These are phyloP conservation scores for Umbelopsis sp. DNA, from an alignment of 192 early-diverging fungal species.

Conservation along the genomic window DNA sequence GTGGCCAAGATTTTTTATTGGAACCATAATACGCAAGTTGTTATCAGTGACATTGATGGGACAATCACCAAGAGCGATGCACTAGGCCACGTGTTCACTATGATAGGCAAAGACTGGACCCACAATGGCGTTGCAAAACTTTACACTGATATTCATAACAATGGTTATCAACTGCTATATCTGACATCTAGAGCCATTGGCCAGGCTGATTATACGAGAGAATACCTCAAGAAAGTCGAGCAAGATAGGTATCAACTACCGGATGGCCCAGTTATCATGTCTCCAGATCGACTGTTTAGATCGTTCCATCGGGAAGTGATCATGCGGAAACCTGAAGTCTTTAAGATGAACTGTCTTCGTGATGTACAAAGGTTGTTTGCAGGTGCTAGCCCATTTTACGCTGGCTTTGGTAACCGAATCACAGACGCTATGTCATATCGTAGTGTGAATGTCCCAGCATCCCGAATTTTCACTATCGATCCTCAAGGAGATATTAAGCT, in stretches of 20 bases:
- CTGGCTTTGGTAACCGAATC: slow-evolving; percentile 97
- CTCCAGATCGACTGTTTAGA: slow-evolving; percentile 90
- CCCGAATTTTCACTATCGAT: slow-evolving; percentile 97
- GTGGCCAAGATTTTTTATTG: slow-evolving; percentile 89
- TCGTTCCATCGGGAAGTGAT: slow-evolving; percentile 96
- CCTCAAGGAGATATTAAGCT: slow-evolving; percentile 87
- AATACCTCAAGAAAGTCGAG: slow-evolving; percentile 88
- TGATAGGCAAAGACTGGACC: slow-evolving; percentile 98
- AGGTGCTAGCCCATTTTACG: slow-evolving; percentile 85
- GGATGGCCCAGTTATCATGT: slow-evolving; percentile 94
- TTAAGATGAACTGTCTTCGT: slow-evolving; percentile 94
- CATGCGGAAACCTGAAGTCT: slow-evolving; percentile 91
- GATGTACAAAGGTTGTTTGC: slow-evolving; percentile 91
- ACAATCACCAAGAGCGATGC: slow-evolving; percentile 99
- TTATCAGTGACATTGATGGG: slow-evolving; percentile 98
- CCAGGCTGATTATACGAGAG: slow-evolving; percentile 85
- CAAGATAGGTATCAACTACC: slow-evolving; percentile 89
- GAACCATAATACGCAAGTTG: slow-evolving; percentile 80
- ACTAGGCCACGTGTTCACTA: slow-evolving; percentile 94
- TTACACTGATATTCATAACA: slow-evolving; percentile 91
- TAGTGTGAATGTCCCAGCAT: slow-evolving; percentile 88
- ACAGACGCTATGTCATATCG: slow-evolving; percentile 92
- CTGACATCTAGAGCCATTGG: slow-evolving; percentile 95
- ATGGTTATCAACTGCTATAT: slow-evolving; percentile 95
- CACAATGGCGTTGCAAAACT: slow-evolving; percentile 95